Evolutionary conservation across 1,139 yeast species (phyloP).

Genomic region (Taphrina sp.): DNA sequence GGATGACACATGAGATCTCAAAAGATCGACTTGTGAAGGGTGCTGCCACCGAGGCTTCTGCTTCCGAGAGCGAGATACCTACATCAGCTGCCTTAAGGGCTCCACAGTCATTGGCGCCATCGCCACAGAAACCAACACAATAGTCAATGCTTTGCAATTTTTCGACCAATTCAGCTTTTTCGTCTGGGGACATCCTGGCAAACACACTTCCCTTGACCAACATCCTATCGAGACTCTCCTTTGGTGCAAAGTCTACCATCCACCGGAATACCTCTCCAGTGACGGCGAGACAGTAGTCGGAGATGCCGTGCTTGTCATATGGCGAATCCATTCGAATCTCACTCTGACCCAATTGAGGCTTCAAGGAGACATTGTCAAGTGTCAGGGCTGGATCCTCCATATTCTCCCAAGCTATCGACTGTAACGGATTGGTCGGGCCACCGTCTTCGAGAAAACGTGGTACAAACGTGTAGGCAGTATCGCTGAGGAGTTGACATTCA

Average conservation of each 20-base stretch:
- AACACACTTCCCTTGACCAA: constrained; percentile 73
- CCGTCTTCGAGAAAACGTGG: constrained; percentile 55
- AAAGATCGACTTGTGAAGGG: constrained; percentile 90
- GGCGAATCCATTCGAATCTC: constrained; percentile 6
- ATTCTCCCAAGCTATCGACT: constrained; percentile 44
- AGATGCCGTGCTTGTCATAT: constrained; percentile 37
- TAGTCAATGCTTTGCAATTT: constrained; percentile 80
- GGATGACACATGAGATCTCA: constrained; percentile 88
- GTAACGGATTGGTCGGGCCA: constrained; percentile 25
- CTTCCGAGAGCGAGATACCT: constrained; percentile 92
- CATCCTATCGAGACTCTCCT: constrained; percentile 52
- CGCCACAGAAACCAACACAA: constrained; percentile 97
- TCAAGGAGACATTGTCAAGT: constrained; percentile 63
- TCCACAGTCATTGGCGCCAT: constrained; percentile 89
- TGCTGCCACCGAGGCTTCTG: constrained; percentile 98
- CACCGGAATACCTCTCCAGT: constrained; percentile 90
- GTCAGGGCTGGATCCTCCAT: constrained; percentile 44
- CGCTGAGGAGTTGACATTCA: constrained; percentile 68
- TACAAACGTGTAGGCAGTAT: constrained; percentile 56
- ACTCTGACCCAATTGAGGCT: constrained; percentile 46
- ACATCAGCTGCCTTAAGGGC: constrained; percentile 97
- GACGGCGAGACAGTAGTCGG: constrained; percentile 58
- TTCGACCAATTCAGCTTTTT: constrained; percentile 90
- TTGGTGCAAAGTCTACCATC: constrained; percentile 52
- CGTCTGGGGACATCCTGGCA: constrained; percentile 99